Base-by-base conservation (phyloP, 257 asterid genomes). In the Forsythia suspensa region DNA sequence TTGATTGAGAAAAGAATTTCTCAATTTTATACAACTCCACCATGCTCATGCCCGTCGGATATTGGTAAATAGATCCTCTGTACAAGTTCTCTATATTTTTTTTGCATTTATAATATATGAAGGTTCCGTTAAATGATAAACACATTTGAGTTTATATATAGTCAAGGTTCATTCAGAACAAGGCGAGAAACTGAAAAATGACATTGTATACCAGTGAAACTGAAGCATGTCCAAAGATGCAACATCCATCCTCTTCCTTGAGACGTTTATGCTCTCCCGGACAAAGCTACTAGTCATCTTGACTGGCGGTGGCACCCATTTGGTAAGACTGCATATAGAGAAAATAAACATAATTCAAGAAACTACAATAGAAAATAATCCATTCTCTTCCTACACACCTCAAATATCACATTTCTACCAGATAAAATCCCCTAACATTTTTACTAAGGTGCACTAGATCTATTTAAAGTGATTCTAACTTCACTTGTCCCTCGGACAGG, bases 241-340 rank as follows among this genome's bases (percentile, higher is more conserved):
- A 81, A 96, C 98, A 83, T 94, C 99, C 99, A 96, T 96, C 87
- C 99, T 92, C 86, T 86, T 92, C 9, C 89, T 81, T 11, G 99
- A 96, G 70, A 90, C 92, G 57, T 96, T 76, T 71, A 96, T 89
- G 89, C 89, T 92, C n/a, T 96, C 87, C 12, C 88, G 84, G 72
- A 96, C 99, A 68, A 76, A 94, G 87, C 87, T 91, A 52, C 94
- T 77, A 11, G 97, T 94, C 98, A 96, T 96, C 95, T 94, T 96
- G 81, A 94, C 98, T 1, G 98, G 98, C 46, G 97, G 97, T 67
- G 98, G 99, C 87, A 94, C 99, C 99, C 99, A 96, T 86, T 96
- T 96, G 0, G 98, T 96, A 76, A 96, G 95, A 55, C 99, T 96
- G 92, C 82, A 81, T 38, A 63, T 40, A 34, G 77, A 80, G 34